Evolutionary conservation across 108 stramenopile species (phyloP).

Genomic region (Stephanodiscus triporus): DNA sequence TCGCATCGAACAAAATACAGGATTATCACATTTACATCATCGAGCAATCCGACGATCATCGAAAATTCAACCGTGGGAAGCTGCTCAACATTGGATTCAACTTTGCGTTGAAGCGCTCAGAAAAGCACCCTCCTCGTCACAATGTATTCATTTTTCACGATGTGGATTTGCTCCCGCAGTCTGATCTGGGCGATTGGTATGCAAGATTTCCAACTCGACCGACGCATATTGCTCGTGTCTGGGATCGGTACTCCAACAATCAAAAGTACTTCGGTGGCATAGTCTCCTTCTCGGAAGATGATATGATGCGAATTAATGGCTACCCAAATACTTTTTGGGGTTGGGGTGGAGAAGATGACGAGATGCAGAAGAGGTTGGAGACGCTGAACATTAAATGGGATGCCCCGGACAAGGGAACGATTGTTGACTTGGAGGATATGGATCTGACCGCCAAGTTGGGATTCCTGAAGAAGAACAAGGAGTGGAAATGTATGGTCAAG

Average conservation of each 20-base stretch:
- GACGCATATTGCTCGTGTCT: conserved; percentile 95
- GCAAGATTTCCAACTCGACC: conserved; percentile 81
- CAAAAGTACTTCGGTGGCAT: conserved; percentile 98
- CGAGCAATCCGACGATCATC: conserved; percentile 93
- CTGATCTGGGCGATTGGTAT: conserved; percentile 80
- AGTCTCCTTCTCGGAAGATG: conserved; percentile 78
- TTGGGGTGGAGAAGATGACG: conserved; percentile 99
- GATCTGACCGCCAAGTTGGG: conserved; percentile 69
- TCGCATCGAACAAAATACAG: conserved; percentile 42
- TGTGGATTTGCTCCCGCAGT: conserved; percentile 94
- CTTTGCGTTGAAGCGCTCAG: conserved; percentile 65
- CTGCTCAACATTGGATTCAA: conserved; percentile 98
- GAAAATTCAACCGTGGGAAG: conserved; percentile 99
- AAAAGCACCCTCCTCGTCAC: conserved; percentile 52
- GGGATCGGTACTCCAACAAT: conserved; percentile 97
- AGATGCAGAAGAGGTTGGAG: conserved; percentile 90
- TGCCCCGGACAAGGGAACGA: conserved; percentile 53
- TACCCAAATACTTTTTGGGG: conserved; percentile 99
- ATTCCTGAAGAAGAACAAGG: conserved; percentile 73
- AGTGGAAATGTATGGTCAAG: conserved; percentile 98
- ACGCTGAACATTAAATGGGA: conserved; percentile 71
- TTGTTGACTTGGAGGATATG: conserved; percentile 85
- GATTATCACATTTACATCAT: conserved; percentile 96
- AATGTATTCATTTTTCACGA: conserved; percentile 97
- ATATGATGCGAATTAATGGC: conserved; percentile 95